Percentiles rank a stretch among this genome's conserved stretches.
Evolutionary conservation across 257 asterid genomes (phyloP).

Genomic region (Ocimum tenuiflorum): DNA sequence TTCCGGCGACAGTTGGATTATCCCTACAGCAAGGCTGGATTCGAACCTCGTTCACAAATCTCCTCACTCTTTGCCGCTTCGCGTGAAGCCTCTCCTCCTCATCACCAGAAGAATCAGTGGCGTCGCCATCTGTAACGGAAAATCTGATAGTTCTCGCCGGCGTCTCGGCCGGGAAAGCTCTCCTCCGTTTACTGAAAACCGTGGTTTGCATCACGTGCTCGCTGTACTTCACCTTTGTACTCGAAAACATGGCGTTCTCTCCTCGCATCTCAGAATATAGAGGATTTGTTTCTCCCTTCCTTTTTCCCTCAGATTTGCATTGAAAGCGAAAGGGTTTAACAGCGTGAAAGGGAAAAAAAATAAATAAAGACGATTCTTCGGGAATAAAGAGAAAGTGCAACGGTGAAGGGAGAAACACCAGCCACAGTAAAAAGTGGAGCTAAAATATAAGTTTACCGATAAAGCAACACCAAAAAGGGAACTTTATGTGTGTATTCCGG

Average conservation of each 20-base stretch:
- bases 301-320: conserved; percentile 57
- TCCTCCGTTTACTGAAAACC: conserved; percentile 18
- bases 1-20: conserved; percentile 5
- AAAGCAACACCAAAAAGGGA: too few species aligned
- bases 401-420: conserved; percentile 26
- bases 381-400: conserved; percentile 57
- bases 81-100: conserved; percentile 35
- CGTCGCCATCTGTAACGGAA: conserved; percentile 72
- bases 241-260: conserved; percentile 25
- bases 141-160: conserved; percentile 51
- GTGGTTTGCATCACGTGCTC: conserved; percentile 54
- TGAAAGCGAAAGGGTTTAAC: conserved; percentile 35
- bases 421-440: conserved; percentile 6
- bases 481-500: neutral
- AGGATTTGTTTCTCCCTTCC: neutral
- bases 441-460: conserved; percentile 9
- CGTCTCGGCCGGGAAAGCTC: conserved; percentile 19
- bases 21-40: conserved; percentile 31
- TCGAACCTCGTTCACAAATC: conserved; percentile 58
- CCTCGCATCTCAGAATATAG: conserved; percentile 14
- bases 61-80: conserved; percentile 50
- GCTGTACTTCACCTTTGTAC: conserved; percentile 40
- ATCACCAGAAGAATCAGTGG: conserved; percentile 84
- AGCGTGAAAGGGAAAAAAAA: conserved; percentile 14
- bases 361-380: conserved; percentile 28